Base-by-base conservation (phyloP, 2,329 filamentous ascomycete species). In the Trichoderma cornu-damae region DNA sequence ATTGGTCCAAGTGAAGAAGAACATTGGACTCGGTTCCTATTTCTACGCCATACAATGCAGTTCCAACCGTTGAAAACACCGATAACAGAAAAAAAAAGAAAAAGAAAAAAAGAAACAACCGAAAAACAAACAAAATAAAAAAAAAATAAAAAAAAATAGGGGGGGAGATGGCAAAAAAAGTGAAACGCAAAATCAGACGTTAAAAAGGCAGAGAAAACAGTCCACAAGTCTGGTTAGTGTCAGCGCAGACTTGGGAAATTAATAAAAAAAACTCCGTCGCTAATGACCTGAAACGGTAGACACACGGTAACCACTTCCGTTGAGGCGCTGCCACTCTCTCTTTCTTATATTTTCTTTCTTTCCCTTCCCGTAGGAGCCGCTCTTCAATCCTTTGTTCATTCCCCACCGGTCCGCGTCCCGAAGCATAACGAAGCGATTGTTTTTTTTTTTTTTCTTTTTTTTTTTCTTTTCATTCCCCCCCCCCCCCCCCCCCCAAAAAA, bases 241-340 rank as follows among this genome's bases (percentile, higher is more conserved):
- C 22, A 54, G 30, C 30, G 18, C 34, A 57, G 37, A 43, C 35
- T 35, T 40, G 12, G 18, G 35, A 37, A 38, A 51, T n/a, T n/a
- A n/a, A n/a, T n/a, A n/a, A n/a, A n/a, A n/a, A 18, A 57, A 73
- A 73, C 71, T 72, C 71, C 71, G 65, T 72, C 71, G 71, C 71
- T 73, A 67, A 73, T 73, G 71, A 68, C 53, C 30, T 46, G 32
- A 38, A 38, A 37, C 22, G 28, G 51, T 30, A 35, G 44, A 40
- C 53, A 57, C 26, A 26, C 28, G 20, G 44, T 12, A 40, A 35
- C 37, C 37, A 26, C 28, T 49, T 57, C 30, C 37, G 50, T 30
- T 54, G 40, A 38, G 20, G 20, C 49, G 50, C 50, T 51, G 24
- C 16, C 24, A 38, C 24, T 42, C 14, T 18, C 22, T 4, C 8